These are phyloP conservation scores for Mikania micrantha DNA, from an alignment of 129 eudicot genomes.

Conservation along the genomic window DNA sequence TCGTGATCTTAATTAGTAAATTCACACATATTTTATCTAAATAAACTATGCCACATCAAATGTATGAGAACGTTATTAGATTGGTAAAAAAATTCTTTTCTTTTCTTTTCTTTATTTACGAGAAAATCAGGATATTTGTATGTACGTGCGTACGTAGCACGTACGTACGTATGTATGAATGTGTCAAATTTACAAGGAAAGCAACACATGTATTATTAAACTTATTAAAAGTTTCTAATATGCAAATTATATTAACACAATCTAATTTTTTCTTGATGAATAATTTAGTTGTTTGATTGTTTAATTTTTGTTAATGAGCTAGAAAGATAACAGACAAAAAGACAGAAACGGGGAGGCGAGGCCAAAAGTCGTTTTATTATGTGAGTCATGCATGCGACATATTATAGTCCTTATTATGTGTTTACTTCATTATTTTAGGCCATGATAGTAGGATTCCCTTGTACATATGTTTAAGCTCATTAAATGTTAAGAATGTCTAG, in stretches of 20 bases:
- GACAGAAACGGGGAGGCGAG: constrained; percentile 17
- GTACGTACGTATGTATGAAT: no score
- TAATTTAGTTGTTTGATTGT: background rate
- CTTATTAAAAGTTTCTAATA: background rate
- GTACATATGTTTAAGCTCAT: background rate
- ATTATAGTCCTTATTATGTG: background rate
- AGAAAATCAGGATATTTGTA: no score
- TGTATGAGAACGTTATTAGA: no score
- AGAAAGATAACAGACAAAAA: constrained; percentile 17
- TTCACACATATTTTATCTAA: no score
- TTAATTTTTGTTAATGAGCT: background rate
- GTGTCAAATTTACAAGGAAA: background rate
- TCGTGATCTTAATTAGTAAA: no score
- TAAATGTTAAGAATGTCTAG: no score
- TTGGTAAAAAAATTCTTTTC: no score
- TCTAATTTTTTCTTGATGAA: background rate
- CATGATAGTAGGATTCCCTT: constrained; percentile 22
- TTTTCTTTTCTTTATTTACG: no score
- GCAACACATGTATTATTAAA: background rate
- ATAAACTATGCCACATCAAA: no score
- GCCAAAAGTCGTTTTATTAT: background rate
- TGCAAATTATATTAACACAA: background rate
- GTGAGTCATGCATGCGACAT: constrained; percentile 4
- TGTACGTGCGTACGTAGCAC: no score
- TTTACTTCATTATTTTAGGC: background rate